Base-by-base conservation (phyloP, 345 rosid species). In the Brassica incana region DNA sequence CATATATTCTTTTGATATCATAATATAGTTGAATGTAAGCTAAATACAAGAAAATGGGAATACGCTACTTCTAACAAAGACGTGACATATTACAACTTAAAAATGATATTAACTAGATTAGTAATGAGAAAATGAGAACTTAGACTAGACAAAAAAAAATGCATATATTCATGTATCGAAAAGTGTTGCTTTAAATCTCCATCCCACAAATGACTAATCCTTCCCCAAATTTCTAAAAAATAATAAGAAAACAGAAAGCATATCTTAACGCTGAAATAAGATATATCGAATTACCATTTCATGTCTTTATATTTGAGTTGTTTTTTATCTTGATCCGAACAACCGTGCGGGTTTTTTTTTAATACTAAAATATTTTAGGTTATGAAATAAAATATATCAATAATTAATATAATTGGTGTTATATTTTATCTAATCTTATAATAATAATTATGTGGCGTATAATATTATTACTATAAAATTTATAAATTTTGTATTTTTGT, bases 181-280 rank as follows among this genome's bases (percentile, higher is more conserved):
- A 60, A 67, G 35, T 60, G 23, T 48, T 67, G 68, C 82, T 79
- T 79, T 79, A 73, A 73, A 59, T 67, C 81, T 78, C 72, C 81
- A 56, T 66, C 77, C 77, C 73, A 78, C 81, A 72, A 7, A 72
- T 78, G 40, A 72, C 30, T 72, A 72, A 72, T 56, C 68, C 12
- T 38, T 56, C 52, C n/a, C 43, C 14, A 67, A 59, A 66, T 59
- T 65, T 52, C 38, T 10, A 15, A 56, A 78, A 15, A 2, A 59
- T 2, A 58, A 45, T 14, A 59, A 32, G 25, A 12, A 73, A 78
- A 79, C 56, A 66, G 78, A 79, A 2, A 29, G 7, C 8, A 33
- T 33, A 60, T 64, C 40, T 35, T 25, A 43, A 20, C 15, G 62
- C 25, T 36, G 33, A 69, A 20, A 60, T 25, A 4, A 9, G 14